phyloP scores from a whole-genome alignment of 2,329 filamentous ascomycete species.

The Xylaria sp. region DNA sequence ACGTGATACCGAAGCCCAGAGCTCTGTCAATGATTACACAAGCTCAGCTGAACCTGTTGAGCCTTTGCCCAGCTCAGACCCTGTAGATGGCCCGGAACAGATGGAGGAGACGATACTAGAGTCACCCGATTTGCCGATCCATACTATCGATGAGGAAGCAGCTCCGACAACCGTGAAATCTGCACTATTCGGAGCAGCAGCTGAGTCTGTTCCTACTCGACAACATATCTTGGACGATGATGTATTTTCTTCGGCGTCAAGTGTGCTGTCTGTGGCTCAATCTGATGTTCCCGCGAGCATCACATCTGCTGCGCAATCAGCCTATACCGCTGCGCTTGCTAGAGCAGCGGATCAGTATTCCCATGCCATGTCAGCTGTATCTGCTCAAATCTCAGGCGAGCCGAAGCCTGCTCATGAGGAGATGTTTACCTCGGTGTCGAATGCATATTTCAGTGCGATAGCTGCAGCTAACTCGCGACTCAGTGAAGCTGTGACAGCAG shows the following conservation, averaged over 20 bases:
- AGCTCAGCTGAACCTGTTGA: conserved; percentile 46
- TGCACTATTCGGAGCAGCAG: conserved; percentile 61
- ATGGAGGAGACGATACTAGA: conserved; percentile 52
- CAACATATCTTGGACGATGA: conserved; percentile 63
- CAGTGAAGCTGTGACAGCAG: conserved; percentile 64
- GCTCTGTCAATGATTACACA: conserved; percentile 44
- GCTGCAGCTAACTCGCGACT: conserved; percentile 69
- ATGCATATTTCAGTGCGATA: conserved; percentile 73
- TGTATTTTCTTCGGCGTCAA: conserved; percentile 53
- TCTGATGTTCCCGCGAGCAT: conserved; percentile 52
- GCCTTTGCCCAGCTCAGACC: conserved; percentile 37
- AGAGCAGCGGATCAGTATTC: conserved; percentile 75
- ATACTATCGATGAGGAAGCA: conserved; percentile 37
- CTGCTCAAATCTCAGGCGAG: conserved; percentile 73
- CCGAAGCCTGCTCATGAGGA: conserved; percentile 76
- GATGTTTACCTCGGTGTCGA: conserved; percentile 74
- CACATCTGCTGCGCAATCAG: conserved; percentile 60
- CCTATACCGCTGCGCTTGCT: conserved; percentile 72
- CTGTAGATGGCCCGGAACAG: conserved; percentile 44
- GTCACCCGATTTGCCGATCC: conserved; percentile 41
- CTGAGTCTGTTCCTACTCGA: conserved; percentile 60
- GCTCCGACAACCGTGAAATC: conserved; percentile 54
- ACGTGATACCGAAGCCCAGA: conserved; percentile 38
- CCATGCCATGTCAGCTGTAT: conserved; percentile 73
- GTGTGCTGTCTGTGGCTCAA: conserved; percentile 49